These are phyloP conservation scores for Pseudisothecium myosuroides DNA, from an alignment of 225 moss, liverwort and hornwort species.

Conservation along the genomic window DNA sequence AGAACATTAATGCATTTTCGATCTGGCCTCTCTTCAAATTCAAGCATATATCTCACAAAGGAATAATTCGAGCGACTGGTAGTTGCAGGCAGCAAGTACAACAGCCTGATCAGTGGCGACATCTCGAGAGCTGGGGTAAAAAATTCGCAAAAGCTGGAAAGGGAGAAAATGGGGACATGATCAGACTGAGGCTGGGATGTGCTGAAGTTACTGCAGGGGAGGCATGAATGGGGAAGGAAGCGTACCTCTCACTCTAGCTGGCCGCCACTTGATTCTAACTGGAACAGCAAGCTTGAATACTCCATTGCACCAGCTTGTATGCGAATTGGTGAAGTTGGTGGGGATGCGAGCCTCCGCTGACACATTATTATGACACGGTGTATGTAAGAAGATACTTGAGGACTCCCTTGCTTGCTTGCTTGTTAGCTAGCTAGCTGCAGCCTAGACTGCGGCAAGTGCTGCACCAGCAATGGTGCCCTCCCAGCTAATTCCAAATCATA, in stretches of 20 bases:
- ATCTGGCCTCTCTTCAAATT: neutral
- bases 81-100: neutral
- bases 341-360: conserved; percentile 11
- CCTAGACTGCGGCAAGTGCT: neutral
- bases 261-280: conserved; percentile 17
- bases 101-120: neutral
- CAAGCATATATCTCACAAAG: neutral
- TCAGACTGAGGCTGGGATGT: neutral
- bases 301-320: conserved; percentile 13
- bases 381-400: conserved; percentile 5
- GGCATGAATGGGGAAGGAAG: neutral
- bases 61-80: neutral
- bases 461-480: neutral
- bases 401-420: neutral
- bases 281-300: conserved; percentile 10
- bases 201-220: neutral
- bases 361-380: conserved; percentile 5
- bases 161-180: neutral
- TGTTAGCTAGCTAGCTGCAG: neutral
- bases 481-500: neutral
- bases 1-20: neutral
- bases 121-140: neutral
- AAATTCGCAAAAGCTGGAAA: neutral
- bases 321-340: conserved; percentile 17
- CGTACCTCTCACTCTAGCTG: conserved; percentile 4